Conservation (phyloP, 768 basidiomycete species). For the Suillus tomentosus region DNA sequence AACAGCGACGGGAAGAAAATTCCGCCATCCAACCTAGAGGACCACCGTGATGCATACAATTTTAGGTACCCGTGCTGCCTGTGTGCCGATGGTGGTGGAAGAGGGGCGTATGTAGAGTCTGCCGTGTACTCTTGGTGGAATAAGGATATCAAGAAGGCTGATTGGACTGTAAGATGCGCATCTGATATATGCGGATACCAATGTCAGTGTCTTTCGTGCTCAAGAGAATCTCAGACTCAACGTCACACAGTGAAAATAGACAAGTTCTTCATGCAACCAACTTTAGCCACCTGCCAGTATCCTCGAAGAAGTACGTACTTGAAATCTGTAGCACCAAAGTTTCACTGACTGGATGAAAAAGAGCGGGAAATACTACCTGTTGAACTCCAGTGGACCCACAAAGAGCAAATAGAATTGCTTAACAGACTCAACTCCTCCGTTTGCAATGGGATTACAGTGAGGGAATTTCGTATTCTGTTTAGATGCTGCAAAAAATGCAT, state of each 20-base stretch:
- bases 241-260: not conserved
- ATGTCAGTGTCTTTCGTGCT: not conserved
- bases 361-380: not conserved
- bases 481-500: not conserved
- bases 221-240: not conserved
- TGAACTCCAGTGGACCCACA: not conserved
- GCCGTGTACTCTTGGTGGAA: not conserved
- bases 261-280: not conserved
- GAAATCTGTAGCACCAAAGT: not conserved
- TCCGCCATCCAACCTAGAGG: not conserved
- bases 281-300: not conserved
- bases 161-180: not conserved
- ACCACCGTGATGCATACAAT: not conserved
- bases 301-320: not conserved
- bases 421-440: not conserved
- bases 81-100: not conserved
- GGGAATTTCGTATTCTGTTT: not conserved
- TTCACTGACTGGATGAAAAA: not conserved
- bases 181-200: not conserved
- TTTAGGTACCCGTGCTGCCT: not conserved
- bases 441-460: not conserved
- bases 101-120: not conserved
- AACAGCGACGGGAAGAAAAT: not conserved
- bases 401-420: not conserved
- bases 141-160: not conserved